phyloP scores from a whole-genome alignment of 129 eudicot genomes.

The Apium graveolens region DNA sequence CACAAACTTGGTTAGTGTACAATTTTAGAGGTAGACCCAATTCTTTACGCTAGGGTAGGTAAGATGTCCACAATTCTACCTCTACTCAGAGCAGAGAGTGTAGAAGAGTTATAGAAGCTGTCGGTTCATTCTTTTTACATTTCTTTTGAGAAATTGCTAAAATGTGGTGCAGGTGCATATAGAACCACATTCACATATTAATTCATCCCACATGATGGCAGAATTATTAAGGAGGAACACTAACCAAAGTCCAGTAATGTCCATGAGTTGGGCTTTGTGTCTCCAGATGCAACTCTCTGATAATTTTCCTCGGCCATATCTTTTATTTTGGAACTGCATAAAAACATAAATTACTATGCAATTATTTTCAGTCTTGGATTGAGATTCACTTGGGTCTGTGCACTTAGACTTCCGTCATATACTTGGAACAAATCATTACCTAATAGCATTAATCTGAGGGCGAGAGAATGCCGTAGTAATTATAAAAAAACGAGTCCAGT shows the following conservation, averaged over 20 bases:
- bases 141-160: not conserved
- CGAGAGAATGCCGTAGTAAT: conserved; percentile 89
- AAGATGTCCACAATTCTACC: not conserved
- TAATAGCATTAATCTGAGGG: conserved; percentile 83
- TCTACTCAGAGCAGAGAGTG: not conserved
- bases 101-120: not conserved
- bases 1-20: not conserved
- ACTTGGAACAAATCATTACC: conserved; percentile 28
- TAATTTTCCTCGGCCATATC: conserved; percentile 71
- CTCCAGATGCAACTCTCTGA: conserved; percentile 65
- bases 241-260: conserved; percentile 88
- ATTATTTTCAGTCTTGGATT: not conserved
- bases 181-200: not conserved
- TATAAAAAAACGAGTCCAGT: conserved; percentile 93
- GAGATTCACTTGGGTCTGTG: conserved; percentile 1
- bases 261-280: conserved; percentile 88
- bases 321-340: conserved; percentile 52
- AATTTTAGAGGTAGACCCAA: not conserved
- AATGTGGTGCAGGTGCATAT: not conserved
- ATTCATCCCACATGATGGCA: not conserved
- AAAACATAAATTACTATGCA: conserved; percentile 8
- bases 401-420: not conserved
- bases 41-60: not conserved
- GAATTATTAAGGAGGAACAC: conserved; percentile 14
- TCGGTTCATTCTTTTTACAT: not conserved